phyloP scores from a whole-genome alignment of 805 yeast genomes.

The Candida odintsovae region DNA sequence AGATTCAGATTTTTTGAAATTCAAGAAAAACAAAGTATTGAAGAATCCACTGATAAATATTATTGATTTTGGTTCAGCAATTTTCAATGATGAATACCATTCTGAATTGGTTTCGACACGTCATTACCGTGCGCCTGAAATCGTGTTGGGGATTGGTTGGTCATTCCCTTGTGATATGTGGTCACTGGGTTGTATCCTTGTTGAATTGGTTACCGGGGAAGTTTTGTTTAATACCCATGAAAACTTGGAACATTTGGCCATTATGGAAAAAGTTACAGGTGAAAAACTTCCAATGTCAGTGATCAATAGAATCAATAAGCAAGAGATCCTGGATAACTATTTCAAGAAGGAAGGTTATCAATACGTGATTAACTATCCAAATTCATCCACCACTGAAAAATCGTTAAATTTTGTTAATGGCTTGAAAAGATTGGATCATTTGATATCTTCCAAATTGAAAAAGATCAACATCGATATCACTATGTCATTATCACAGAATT shows the following conservation, averaged over 20 bases:
- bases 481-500: conserved; percentile 15
- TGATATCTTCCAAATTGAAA: conserved; percentile 33
- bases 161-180: conserved; percentile 95
- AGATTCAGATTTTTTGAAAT: conserved; percentile 17
- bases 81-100: conserved; percentile 91
- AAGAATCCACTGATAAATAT: conserved; percentile 78
- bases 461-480: conserved; percentile 21
- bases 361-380: conserved; percentile 32
- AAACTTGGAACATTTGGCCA: conserved; percentile 87
- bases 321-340: conserved; percentile 5
- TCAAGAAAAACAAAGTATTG: conserved; percentile 39
- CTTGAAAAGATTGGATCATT: conserved; percentile 37
- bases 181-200: conserved; percentile 92
- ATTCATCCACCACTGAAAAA: conserved; percentile 32
- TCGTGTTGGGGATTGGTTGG: conserved; percentile 94
- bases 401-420: conserved; percentile 31
- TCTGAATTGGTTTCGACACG: conserved; percentile 88
- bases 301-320: conserved; percentile 22
- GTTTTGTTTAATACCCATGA: conserved; percentile 94
- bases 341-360: conserved; percentile 10
- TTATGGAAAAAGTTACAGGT: conserved; percentile 82
- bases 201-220: conserved; percentile 89
- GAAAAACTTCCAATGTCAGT: conserved; percentile 36
- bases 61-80: conserved; percentile 96
- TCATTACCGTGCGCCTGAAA: conserved; percentile 96